phyloP scores from a whole-genome alignment of 1,284 basidiomycete species.

The Ganoderma boninense region DNA sequence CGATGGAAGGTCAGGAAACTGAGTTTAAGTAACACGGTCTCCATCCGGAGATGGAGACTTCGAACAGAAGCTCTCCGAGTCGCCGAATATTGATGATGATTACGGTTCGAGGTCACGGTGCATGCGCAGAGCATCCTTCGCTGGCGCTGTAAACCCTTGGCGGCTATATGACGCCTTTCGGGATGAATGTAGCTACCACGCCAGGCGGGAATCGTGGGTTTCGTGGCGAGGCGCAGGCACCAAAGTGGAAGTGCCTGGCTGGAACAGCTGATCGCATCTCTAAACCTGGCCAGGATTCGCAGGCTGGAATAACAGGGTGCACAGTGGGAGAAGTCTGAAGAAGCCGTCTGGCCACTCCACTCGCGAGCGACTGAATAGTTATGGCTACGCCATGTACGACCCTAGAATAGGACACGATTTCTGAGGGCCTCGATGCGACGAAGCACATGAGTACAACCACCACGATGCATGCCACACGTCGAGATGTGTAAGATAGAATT shows the following conservation, averaged over 20 bases:
- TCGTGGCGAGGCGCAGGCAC: background rate
- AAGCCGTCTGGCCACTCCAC: background rate
- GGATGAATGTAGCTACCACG: background rate
- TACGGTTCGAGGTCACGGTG: background rate
- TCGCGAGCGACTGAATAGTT: background rate
- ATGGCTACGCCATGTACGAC: background rate
- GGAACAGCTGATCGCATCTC: background rate
- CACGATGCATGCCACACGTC: background rate
- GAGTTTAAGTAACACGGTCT: background rate
- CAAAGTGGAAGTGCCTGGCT: background rate
- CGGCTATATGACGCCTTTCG: background rate
- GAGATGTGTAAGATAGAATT: background rate
- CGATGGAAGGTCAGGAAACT: background rate
- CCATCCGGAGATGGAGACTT: background rate
- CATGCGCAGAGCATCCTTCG: background rate
- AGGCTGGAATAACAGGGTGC: background rate
- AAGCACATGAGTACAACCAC: slow-evolving; percentile 4
- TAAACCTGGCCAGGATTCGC: background rate
- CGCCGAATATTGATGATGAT: background rate
- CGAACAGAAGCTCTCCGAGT: background rate
- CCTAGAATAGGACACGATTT: background rate
- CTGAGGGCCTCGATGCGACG: too few species aligned
- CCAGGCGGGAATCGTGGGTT: too few species aligned
- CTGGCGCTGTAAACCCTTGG: background rate
- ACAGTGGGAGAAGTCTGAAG: background rate